Percentiles rank a stretch among this genome's conserved stretches.
Conservation (phyloP, 257 asterid genomes). For the Capsicum rhomboideum region DNA sequence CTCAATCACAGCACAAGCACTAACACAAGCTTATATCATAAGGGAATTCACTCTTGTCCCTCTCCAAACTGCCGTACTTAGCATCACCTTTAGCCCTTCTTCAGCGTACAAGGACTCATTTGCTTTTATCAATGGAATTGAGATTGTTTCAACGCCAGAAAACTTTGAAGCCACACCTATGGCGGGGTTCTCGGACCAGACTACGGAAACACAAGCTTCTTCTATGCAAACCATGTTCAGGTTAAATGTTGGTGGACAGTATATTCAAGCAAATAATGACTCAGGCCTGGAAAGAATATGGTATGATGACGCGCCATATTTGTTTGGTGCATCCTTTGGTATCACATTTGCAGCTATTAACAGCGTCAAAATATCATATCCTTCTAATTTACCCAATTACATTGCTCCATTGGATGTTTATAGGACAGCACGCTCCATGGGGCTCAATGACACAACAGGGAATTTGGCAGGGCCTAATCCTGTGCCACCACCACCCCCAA, state of each 20-base stretch:
- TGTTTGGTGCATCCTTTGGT: constrained; percentile 55
- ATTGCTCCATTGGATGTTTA: constrained; percentile 51
- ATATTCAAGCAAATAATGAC: constrained; percentile 32
- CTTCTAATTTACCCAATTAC: constrained; percentile 16
- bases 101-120: constrained; percentile 15
- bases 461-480: constrained; percentile 71
- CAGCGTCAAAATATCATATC: constrained; percentile 22
- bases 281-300: constrained; percentile 44
- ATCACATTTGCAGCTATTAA: constrained; percentile 29
- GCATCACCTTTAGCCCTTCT: constrained; percentile 54
- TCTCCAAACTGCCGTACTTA: constrained; percentile 17
- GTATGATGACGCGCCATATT: constrained; percentile 61
- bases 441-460: constrained; percentile 42
- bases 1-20: constrained; percentile 41
- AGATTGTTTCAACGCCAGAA: constrained; percentile 51
- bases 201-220: constrained; percentile 9
- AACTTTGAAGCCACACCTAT: constrained; percentile 31
- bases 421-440: constrained; percentile 50
- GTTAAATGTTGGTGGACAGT: constrained; percentile 63
- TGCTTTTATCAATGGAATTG: constrained; percentile 75
- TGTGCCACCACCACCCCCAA: constrained; percentile 4
- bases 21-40: constrained; percentile 49
- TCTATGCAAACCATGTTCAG: constrained; percentile 56
- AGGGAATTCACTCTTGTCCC: constrained; percentile 35
- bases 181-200: constrained; percentile 30